Evolutionary conservation across 2,329 filamentous ascomycete species (phyloP).

Genomic region (Hypoxylon sp.): DNA sequence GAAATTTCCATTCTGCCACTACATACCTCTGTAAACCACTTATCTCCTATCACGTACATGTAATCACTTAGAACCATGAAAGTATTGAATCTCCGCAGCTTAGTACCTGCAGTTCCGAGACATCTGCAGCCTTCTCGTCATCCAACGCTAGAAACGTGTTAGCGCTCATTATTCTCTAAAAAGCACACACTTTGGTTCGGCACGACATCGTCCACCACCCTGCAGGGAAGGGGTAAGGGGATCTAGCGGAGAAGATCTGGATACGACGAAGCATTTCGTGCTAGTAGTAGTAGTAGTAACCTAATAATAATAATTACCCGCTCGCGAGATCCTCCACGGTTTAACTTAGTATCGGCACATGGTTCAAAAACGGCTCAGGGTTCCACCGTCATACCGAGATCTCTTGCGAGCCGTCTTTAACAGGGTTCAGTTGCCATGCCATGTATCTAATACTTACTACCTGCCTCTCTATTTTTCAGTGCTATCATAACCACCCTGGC

Average conservation of each 20-base stretch:
- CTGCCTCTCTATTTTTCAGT: slow-evolving; percentile 13
- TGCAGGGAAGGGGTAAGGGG: slow-evolving; percentile 25
- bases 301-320: too few relatives aligned
- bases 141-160: slow-evolving; percentile 13
- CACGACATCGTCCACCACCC: too few relatives aligned
- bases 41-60: too few relatives aligned
- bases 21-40: neutral
- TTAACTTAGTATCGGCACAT: slow-evolving; percentile 20
- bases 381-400: slow-evolving; percentile 30
- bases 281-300: too few relatives aligned
- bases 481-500: slow-evolving; percentile 12
- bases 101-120: neutral
- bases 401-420: slow-evolving; percentile 23
- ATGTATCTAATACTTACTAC: slow-evolving; percentile 30
- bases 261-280: too few relatives aligned
- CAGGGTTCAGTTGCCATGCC: slow-evolving; percentile 21
- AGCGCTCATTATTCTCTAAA: slow-evolving; percentile 16
- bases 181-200: too few relatives aligned
- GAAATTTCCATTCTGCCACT: neutral
- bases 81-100: neutral
- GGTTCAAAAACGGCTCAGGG: slow-evolving; percentile 24
- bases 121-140: slow-evolving; percentile 10
- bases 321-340: slow-evolving; percentile 29
- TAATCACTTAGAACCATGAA: too few relatives aligned
- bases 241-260: too few relatives aligned